Percentiles rank a stretch among this genome's conserved stretches.
Conservation (phyloP, 139 green algal species). For the Coccomyxa sp. region DNA sequence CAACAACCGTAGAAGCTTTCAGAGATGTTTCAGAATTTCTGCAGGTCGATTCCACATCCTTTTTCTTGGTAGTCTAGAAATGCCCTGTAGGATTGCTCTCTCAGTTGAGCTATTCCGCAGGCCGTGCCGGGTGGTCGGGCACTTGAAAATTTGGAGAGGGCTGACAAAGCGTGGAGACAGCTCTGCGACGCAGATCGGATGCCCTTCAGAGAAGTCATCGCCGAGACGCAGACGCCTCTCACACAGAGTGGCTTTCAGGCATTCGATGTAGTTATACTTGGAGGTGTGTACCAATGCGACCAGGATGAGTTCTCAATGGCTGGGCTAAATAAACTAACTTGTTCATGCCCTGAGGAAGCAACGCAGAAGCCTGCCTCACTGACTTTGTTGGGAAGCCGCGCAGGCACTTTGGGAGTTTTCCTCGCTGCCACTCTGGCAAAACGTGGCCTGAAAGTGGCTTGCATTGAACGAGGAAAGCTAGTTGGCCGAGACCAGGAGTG, state of each 20-base stretch:
- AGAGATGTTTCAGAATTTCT: no score
- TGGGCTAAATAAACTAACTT: no score
- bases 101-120: no score
- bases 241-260: neutral
- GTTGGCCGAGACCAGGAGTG: constrained; percentile 72
- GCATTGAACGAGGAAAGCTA: constrained; percentile 81
- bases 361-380: neutral
- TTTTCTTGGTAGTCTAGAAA: no score
- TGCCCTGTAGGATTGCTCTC: no score
- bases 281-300: neutral
- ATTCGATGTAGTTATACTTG: neutral
- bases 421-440: constrained; percentile 55
- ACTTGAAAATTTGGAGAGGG: neutral
- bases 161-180: neutral
- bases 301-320: no score
- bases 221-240: neutral
- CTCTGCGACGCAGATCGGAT: neutral
- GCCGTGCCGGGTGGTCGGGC: neutral
- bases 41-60: no score
- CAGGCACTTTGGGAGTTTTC: constrained; percentile 52
- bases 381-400: neutral
- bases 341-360: neutral
- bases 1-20: no score
- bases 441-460: constrained; percentile 58
- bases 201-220: neutral